Evolutionary conservation across 2,329 filamentous ascomycete genomes (phyloP).

Genomic region (Aspergillus floridensis): DNA sequence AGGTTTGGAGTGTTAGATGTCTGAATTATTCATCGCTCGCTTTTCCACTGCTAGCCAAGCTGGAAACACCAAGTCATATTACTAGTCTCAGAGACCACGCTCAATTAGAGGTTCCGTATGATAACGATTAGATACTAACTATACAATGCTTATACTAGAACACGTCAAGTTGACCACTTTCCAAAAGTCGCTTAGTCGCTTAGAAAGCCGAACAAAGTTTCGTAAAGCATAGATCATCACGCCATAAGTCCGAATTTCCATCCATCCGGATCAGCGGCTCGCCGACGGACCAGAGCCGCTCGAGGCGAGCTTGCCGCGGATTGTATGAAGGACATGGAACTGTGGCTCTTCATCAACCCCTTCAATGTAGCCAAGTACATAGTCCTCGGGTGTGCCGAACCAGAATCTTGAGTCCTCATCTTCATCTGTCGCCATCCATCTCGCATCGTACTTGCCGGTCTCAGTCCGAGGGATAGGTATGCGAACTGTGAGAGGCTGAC

Average conservation of each 20-base stretch:
- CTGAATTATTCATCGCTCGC: too few species aligned
- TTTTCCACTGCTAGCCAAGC: not conserved
- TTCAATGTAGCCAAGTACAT: slow-evolving; percentile 33
- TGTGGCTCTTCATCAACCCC: slow-evolving; percentile 18
- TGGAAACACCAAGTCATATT: not conserved
- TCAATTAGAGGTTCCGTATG: not conserved
- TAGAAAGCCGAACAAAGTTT: not conserved
- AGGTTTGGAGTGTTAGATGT: too few species aligned
- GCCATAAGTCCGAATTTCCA: not conserved
- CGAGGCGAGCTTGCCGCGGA: slow-evolving; percentile 22
- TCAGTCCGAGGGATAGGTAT: slow-evolving; percentile 34
- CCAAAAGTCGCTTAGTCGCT: not conserved
- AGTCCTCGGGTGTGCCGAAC: slow-evolving; percentile 37
- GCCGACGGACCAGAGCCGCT: slow-evolving; percentile 19
- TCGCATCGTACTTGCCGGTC: slow-evolving; percentile 36
- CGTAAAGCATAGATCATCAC: not conserved
- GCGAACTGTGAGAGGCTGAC: slow-evolving; percentile 29
- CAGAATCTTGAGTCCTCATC: slow-evolving; percentile 30
- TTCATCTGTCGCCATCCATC: slow-evolving; percentile 28
- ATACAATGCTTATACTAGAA: not conserved
- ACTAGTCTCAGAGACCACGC: not conserved
- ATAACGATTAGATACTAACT: not conserved
- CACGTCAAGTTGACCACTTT: not conserved
- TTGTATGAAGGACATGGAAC: slow-evolving; percentile 30
- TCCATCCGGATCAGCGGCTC: slow-evolving; percentile 16